Evolutionary conservation across 768 basidiomycete species (phyloP), one percentile per base, ranked within the genome.

Genomic region (Phanerochaete carnosa): DNA sequence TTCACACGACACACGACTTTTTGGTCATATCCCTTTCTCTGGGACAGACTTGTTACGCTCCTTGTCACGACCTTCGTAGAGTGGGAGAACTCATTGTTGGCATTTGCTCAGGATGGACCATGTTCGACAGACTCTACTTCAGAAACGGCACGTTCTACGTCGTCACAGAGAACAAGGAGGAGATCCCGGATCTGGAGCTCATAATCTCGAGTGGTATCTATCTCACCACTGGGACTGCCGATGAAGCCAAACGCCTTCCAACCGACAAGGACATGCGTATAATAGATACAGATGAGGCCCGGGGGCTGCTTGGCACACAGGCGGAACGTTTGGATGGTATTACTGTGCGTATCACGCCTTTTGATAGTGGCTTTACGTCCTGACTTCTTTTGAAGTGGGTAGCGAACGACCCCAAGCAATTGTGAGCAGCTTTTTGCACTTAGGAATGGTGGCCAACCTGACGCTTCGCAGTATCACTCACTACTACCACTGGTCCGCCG

Each of bases 401-500:
- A 11, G 78, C 88, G 28, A 95, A 95, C 68, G 95, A 96, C 62
- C 86, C 90, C 4, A 82, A 84, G 19, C 94, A 97, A 79, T 97
- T 86, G 89, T 91, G 69, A 60, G 86, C 77, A 33, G 33, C 13
- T 23, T 13, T 30, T 22, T 12, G 28, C 19, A 3, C 28, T 19
- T 3, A 28, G 23, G 12, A 16, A 28, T 59, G 23, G 19, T 22
- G 15, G 26, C 30, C 6, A 32, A 46, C 19, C 26, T 43, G 30
- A n/a, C 23, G 23, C 33, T 5, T 12, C 28, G 23, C 25, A 93
- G 91, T 74, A 82, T 96, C 58, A 90, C 89, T 1, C 94, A 96
- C 73, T 96, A 95, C 71, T 96, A 94, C 71, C 94, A 98, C 68
- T 95, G 91, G 85, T 85, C 89, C 32, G 94, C 95, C 3, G 95